Conservation (phyloP, 495 filamentous ascomycete genomes). For the Chaetomium fimeti region DNA sequence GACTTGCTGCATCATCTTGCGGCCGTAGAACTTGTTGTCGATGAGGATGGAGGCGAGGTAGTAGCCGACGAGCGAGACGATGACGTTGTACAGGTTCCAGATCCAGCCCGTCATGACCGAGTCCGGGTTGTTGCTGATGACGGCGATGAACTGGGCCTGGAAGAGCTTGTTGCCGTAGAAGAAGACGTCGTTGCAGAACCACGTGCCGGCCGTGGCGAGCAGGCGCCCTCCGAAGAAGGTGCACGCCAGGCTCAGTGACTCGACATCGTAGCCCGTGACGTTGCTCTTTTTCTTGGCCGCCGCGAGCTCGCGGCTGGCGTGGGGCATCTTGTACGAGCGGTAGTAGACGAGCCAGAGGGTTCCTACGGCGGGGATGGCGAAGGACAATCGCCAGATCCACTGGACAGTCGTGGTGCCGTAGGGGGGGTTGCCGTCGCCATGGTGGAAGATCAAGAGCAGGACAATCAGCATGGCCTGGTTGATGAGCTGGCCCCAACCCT, state of each 20-base stretch:
- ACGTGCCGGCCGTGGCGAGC: slow-evolving; percentile 77
- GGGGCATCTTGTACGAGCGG: slow-evolving; percentile 83
- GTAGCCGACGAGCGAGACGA: slow-evolving; percentile 79
- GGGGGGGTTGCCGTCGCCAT: slow-evolving; percentile 65
- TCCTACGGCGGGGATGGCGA: slow-evolving; percentile 79
- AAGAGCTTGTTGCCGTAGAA: slow-evolving; percentile 99
- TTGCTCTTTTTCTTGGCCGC: slow-evolving; percentile 77
- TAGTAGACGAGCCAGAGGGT: slow-evolving; percentile 93
- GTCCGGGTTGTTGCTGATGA: slow-evolving; percentile 57
- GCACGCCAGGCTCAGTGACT: slow-evolving; percentile 72
- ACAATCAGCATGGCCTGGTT: slow-evolving; percentile 86
- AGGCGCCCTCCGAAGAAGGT: slow-evolving; percentile 77
- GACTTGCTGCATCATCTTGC: slow-evolving; percentile 87
- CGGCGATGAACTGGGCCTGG: slow-evolving; percentile 76
- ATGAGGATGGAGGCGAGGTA: slow-evolving; percentile 76
- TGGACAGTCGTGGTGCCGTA: slow-evolving; percentile 70
- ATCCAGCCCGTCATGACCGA: slow-evolving; percentile 81
- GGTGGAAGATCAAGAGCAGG: slow-evolving; percentile 76
- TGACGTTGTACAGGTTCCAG: slow-evolving; percentile 86
- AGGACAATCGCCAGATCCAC: slow-evolving; percentile 83
- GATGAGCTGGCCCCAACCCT: slow-evolving; percentile 91
- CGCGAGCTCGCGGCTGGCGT: slow-evolving; percentile 65
- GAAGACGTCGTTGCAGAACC: slow-evolving; percentile 93
- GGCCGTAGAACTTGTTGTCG: slow-evolving; percentile 88
- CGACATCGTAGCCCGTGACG: slow-evolving; percentile 84